Conservation (phyloP, 2,329 filamentous ascomycete species). For the Xylariaceae sp. region DNA sequence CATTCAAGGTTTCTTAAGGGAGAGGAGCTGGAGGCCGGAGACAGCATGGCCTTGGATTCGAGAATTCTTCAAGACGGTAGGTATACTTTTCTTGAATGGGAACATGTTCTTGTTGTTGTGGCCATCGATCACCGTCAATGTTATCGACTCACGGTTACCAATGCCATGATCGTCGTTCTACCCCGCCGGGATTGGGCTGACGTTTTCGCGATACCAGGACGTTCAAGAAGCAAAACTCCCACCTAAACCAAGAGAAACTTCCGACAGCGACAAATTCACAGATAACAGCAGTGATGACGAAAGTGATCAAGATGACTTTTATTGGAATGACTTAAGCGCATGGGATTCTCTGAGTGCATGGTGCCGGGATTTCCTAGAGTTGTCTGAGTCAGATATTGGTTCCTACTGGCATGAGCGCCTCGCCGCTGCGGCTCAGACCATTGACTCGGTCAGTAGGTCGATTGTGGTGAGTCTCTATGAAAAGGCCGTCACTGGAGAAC, state of each 20-base stretch:
- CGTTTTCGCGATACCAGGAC: background rate
- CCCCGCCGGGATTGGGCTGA: background rate
- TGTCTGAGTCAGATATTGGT: conserved; percentile 11
- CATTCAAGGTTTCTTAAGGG: conserved; percentile 7
- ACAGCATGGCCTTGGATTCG: conserved; percentile 6
- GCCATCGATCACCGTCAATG: too few species aligned
- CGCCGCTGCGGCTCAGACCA: conserved; percentile 5
- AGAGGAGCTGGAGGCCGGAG: conserved; percentile 5
- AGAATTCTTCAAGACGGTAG: conserved; percentile 7
- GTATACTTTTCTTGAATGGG: background rate
- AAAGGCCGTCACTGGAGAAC: conserved; percentile 10
- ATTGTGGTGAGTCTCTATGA: conserved; percentile 7
- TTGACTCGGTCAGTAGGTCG: background rate
- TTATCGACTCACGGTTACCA: background rate
- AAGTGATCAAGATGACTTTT: background rate
- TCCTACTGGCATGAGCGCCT: conserved; percentile 23
- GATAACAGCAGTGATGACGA: too few species aligned
- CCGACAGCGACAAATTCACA: background rate
- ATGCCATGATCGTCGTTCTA: too few species aligned
- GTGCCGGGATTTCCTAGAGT: conserved; percentile 10
- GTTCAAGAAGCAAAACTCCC: background rate
- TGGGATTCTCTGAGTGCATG: conserved; percentile 12
- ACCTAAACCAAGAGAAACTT: background rate
- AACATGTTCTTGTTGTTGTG: too few species aligned
- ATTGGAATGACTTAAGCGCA: conserved; percentile 2